Evolutionary conservation across 495 filamentous ascomycete genomes (phyloP).

Genomic region (Sordaria brevicollis): DNA sequence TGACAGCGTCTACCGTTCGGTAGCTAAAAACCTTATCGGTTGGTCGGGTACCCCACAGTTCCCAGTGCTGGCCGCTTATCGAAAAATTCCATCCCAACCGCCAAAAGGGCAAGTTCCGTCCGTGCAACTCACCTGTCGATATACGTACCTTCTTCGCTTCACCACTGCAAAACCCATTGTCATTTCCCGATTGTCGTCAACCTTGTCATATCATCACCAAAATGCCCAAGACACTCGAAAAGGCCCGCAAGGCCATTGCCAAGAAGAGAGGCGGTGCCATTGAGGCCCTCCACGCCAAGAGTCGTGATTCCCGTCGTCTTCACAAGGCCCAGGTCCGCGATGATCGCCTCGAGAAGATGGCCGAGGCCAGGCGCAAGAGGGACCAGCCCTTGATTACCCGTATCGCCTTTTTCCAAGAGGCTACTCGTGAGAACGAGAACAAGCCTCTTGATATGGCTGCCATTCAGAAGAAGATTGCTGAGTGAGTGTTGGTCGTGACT

Average conservation of each 20-base stretch:
- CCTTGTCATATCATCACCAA: constrained; percentile 15
- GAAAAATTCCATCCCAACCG: background rate
- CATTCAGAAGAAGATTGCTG: constrained; percentile 51
- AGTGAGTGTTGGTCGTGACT: constrained; percentile 31
- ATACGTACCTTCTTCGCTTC: background rate
- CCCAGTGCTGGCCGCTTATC: background rate
- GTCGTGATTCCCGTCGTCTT: constrained; percentile 63
- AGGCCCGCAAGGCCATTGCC: constrained; percentile 73
- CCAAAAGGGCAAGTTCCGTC: background rate
- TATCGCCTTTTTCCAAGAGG: constrained; percentile 60
- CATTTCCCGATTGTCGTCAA: background rate
- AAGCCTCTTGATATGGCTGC: constrained; percentile 46
- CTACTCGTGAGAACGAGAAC: constrained; percentile 39
- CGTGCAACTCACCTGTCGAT: background rate
- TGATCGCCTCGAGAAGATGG: constrained; percentile 61
- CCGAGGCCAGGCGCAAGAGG: constrained; percentile 49
- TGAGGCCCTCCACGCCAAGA: constrained; percentile 69
- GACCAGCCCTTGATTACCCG: constrained; percentile 70
- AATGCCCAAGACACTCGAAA: constrained; percentile 69
- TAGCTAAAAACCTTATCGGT: constrained; percentile 9
- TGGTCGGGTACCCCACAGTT: constrained; percentile 16
- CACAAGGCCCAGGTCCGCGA: constrained; percentile 64
- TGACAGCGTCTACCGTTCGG: background rate
- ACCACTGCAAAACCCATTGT: constrained; percentile 2
- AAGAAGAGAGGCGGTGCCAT: constrained; percentile 64